A percentile compares a stretch with the other conserved stretches of the same genome.
Evolutionary conservation across 1,284 basidiomycete species (phyloP).

Genomic region (Xerocomus nothofagi): DNA sequence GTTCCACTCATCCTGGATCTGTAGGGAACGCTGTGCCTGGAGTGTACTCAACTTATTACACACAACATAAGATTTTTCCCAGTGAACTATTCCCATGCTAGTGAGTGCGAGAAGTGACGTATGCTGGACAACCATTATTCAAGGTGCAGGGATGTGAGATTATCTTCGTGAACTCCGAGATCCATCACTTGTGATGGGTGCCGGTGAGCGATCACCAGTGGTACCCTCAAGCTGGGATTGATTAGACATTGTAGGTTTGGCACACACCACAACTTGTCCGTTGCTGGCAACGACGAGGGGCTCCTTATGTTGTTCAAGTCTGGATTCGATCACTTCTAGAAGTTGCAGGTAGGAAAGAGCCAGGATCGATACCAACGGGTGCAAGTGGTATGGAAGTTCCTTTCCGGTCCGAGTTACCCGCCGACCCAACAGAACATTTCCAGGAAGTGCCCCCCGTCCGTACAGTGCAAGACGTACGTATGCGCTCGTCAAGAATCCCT

Average conservation of each 20-base stretch:
- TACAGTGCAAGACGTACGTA: background rate
- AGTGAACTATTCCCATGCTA: slow-evolving; percentile 9
- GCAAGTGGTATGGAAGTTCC: background rate
- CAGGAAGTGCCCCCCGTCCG: background rate
- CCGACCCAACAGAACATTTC: background rate
- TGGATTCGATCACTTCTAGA: background rate
- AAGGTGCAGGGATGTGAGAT: background rate
- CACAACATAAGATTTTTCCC: slow-evolving; percentile 10
- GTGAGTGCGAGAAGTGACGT: background rate
- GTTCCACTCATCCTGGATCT: slow-evolving; percentile 5
- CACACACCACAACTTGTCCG: background rate
- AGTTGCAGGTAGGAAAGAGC: background rate
- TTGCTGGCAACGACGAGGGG: background rate
- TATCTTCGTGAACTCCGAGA: slow-evolving; percentile 2
- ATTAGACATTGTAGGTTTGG: background rate
- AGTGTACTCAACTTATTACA: background rate
- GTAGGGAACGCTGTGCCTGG: background rate
- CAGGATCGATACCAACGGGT: background rate
- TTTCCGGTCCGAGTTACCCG: background rate
- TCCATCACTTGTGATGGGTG: background rate
- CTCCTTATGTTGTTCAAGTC: background rate
- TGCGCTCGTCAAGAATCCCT: background rate
- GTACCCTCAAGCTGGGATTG: background rate
- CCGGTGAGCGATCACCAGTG: background rate
- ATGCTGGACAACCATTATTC: background rate